Evolutionary conservation across 176 grass and related monocot genomes (phyloP), one percentile per base, ranked within the genome.

Genomic region (Alopecurus myosuroides): DNA sequence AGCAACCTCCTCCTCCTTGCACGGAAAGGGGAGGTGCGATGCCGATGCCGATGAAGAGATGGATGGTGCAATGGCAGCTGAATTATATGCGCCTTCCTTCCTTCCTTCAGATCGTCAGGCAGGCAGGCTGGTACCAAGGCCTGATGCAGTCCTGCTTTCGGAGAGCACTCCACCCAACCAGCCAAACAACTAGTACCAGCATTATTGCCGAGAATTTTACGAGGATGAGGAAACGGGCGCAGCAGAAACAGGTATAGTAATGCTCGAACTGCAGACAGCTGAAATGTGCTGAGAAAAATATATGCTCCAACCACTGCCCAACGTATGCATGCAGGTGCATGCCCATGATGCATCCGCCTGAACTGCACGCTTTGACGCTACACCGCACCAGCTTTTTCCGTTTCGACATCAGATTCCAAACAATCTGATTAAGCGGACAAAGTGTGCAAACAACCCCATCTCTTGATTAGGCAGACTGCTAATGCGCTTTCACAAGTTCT

Each of bases 401-500:
- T 78, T 66, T 37, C 39, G 40, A 74, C 55, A 7, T 48, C 22
- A 49, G 56, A 56, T 66, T 73, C 73, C 26, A 78, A 82, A 36
- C 74, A 82, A 78, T 17, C n/a, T n/a, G 36, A 81, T 78, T 77
- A 65, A 26, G 71, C 62, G 51, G 70, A 39, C 29, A 85, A 68
- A 45, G 58, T 68, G 78, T 20, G 26, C 75, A 49, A 15, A 79
- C 84, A 86, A 66, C 9, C 57, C 79, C 84, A 83, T 35, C 65
- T 29, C 39, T 73, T 48, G 53, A n/a, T n/a, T 65, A 40, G 4
- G 13, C 4, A n/a, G n/a, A 49, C 36, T 4, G 45, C 74, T 79
- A 68, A 83, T 75, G 66, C 18, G n/a, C 74, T 87, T 87, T 79
- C 84, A 78, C 84, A 75, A 18, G 29, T 68, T 86, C 88, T 90